A percentile compares a stretch with the other conserved stretches of the same genome.
phyloP scores from a whole-genome alignment of 2,329 filamentous ascomycete genomes.

The Diaporthe longicolla region DNA sequence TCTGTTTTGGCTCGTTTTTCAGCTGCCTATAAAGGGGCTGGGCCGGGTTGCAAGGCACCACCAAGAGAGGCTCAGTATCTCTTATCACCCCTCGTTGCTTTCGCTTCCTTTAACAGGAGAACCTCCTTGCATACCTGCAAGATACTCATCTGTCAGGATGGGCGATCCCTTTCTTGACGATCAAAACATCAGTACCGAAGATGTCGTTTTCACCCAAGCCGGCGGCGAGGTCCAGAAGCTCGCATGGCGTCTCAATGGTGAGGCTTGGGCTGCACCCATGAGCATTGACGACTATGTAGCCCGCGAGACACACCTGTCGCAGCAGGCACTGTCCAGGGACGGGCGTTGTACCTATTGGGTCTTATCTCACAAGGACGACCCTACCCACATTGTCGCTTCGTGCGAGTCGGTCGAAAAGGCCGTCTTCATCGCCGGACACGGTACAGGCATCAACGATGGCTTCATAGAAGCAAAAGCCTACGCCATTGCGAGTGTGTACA shows the following conservation, averaged over 20 bases:
- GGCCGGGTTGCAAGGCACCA: slow-evolving; percentile 4
- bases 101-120: not conserved
- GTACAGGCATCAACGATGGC: slow-evolving; percentile 44
- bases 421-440: slow-evolving; percentile 47
- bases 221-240: slow-evolving; percentile 49
- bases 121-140: too few relatives aligned
- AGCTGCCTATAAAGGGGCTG: slow-evolving; percentile 35
- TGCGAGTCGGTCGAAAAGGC: slow-evolving; percentile 50
- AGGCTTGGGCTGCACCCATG: slow-evolving; percentile 50
- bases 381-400: slow-evolving; percentile 51
- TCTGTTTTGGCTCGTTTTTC: slow-evolving; percentile 28
- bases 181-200: slow-evolving; percentile 43
- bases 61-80: not conserved
- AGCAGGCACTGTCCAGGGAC: slow-evolving; percentile 47
- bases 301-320: slow-evolving; percentile 48
- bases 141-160: slow-evolving; percentile 10
- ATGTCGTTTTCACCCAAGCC: slow-evolving; percentile 50
- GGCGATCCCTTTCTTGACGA: slow-evolving; percentile 41
- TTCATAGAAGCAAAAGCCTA: slow-evolving; percentile 49
- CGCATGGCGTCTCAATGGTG: slow-evolving; percentile 51
- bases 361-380: slow-evolving; percentile 49
- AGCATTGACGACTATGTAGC: slow-evolving; percentile 49
- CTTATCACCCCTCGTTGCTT: not conserved
- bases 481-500: slow-evolving; percentile 54
- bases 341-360: slow-evolving; percentile 51